Evolutionary conservation across 306 rosid genomes (phyloP).

Genomic region (Citrullus colocynthis): DNA sequence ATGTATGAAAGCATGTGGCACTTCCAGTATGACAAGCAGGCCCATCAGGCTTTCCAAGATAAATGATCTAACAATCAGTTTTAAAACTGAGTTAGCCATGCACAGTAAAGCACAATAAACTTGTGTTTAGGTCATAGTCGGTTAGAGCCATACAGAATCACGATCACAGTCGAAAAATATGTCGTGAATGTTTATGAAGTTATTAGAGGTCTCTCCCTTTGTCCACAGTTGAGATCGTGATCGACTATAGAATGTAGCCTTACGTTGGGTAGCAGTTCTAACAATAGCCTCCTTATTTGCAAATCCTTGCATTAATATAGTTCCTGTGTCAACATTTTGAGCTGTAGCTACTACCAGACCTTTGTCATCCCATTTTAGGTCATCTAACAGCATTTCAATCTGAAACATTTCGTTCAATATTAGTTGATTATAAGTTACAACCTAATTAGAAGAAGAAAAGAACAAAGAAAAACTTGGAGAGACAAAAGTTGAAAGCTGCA

Average conservation of each 20-base stretch:
- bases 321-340: conserved; percentile 87
- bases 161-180: conserved; percentile 76
- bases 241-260: conserved; percentile 85
- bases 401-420: conserved; percentile 20
- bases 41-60: conserved; percentile 89
- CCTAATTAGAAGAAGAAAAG: neutral
- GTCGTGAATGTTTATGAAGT: conserved; percentile 72
- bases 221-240: conserved; percentile 78
- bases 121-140: neutral
- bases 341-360: conserved; percentile 86
- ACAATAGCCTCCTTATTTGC: conserved; percentile 64
- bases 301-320: conserved; percentile 91
- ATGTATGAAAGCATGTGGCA: conserved; percentile 73
- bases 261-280: conserved; percentile 40
- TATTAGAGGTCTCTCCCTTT: conserved; percentile 85
- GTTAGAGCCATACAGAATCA: conserved; percentile 57
- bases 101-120: neutral
- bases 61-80: conserved; percentile 53
- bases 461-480: neutral
- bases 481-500: neutral
- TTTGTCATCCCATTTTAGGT: conserved; percentile 76
- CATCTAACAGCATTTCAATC: conserved; percentile 50
- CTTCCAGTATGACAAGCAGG: conserved; percentile 92
- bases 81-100: neutral
- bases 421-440: neutral